Percentiles rank a stretch among this genome's conserved stretches.
phyloP scores from a whole-genome alignment of 202 grass and related monocot genomes.

The Cymbopogon flexuosus region DNA sequence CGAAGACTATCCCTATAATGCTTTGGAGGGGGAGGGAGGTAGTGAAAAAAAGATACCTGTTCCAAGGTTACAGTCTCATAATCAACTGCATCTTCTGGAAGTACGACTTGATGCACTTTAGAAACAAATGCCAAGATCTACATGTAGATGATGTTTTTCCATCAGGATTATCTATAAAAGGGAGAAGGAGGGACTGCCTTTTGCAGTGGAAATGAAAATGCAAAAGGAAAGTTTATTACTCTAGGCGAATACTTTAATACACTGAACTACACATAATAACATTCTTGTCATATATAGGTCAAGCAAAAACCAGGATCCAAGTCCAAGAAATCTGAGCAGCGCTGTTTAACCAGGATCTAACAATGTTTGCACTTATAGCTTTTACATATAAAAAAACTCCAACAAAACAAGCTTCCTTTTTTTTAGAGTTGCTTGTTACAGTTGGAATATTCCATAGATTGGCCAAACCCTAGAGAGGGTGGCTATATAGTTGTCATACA shows the following conservation, averaged over 20 bases:
- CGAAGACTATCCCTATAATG: conserved; percentile 1
- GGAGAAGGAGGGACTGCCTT: not conserved
- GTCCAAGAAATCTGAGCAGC: not conserved
- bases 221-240: not conserved
- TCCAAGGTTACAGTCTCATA: conserved; percentile 70
- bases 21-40: not conserved
- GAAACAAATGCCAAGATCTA: conserved; percentile 95
- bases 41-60: conserved; percentile 53
- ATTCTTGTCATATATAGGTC: conserved; percentile 10
- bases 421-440: not conserved
- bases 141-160: conserved; percentile 1
- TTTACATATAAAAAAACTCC: not conserved
- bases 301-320: conserved; percentile 11
- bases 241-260: not conserved
- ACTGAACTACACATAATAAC: not conserved
- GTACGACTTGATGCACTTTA: conserved; percentile 85
- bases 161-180: not conserved
- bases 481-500: too few species aligned
- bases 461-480: too few species aligned
- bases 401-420: not conserved
- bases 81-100: conserved; percentile 82
- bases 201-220: conserved; percentile 3
- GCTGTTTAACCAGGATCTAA: not conserved
- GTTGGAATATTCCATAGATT: too few species aligned
- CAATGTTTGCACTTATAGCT: not conserved